Evolutionary conservation across 768 basidiomycete genomes (phyloP).

Genomic region (Trametopsis cervina): DNA sequence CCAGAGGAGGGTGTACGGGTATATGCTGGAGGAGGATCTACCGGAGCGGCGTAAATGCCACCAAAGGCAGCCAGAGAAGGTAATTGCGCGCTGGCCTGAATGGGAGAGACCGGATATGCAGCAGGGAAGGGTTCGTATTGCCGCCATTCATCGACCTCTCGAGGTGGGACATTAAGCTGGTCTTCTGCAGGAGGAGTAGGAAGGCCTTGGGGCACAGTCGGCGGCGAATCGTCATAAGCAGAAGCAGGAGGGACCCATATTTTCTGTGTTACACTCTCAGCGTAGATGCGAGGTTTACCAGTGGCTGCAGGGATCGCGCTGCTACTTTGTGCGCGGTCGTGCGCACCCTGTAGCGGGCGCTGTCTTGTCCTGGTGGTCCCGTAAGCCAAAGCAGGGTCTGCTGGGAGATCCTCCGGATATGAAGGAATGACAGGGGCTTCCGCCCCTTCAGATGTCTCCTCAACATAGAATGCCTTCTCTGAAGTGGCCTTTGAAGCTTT

Average conservation of each 20-base stretch:
- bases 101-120: conserved; percentile 21
- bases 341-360: conserved; percentile 6
- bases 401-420: background rate
- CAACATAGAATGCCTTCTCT: background rate
- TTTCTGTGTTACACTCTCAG: conserved; percentile 26
- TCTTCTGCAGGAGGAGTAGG: conserved; percentile 10
- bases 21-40: background rate
- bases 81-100: background rate
- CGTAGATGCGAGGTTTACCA: background rate
- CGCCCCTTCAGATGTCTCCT: background rate
- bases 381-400: background rate
- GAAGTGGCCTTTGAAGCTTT: background rate
- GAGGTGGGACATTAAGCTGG: background rate
- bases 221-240: conserved; percentile 24
- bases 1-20: background rate
- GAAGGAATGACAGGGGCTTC: conserved; percentile 1
- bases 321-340: background rate
- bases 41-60: background rate
- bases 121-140: conserved; percentile 19
- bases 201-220: background rate
- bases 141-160: conserved; percentile 16
- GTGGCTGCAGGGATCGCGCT: background rate
- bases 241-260: conserved; percentile 60
- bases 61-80: background rate
- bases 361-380: conserved; percentile 8